Evolutionary conservation across 1,139 yeast genomes (phyloP), one percentile per base, ranked within the genome.

Genomic region (Debaryomycetaceae sp.): DNA sequence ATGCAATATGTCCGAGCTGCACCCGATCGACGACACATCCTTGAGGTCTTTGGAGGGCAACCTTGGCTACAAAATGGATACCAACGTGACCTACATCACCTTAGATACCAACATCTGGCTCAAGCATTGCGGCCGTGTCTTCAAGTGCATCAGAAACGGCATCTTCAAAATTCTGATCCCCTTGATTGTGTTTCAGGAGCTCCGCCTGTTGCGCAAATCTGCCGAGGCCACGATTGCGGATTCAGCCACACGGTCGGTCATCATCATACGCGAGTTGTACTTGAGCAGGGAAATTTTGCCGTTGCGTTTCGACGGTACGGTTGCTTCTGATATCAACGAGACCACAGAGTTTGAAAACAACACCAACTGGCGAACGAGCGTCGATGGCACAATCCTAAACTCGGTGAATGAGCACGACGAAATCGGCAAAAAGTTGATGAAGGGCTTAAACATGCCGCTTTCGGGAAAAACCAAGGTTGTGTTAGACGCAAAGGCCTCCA

Each of bases 31-130:
- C n/a, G n/a, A n/a, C n/a, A n/a, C n/a, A n/a, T n/a, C n/a, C n/a
- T 29, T n/a, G n/a, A 14, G 15, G 6, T 23, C 18, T 8, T 25
- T 54, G 6, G 65, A 58, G 31, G 74, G 74, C 10, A 57, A 67
- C 43, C 51, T 67, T 30, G 74, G 74, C 3, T 68, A 65, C 34
- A 56, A 64, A 27, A 73, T 75, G 69, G 82, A 75, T 45, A 64
- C 71, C 6, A 52, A 65, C 7, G 56, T 75, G 25, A 78, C 88
- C 0, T 71, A 69, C 43, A 68, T 82, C 34, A 75, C 86, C 1
- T 61, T 82, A 34, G 93, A 83, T 56, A 83, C 93, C 5, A 82
- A 83, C 40, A 77, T 83, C 38, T 83, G 91, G 91, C 60, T 83
- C 41, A 80, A 83, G 44, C 89, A 82, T 49, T 82, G 88, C 51